Percentiles rank a stretch among this genome's conserved stretches.
These are phyloP conservation scores for Citeromyces nyonsensis DNA, from an alignment of 805 yeast genomes.

Conservation along the genomic window DNA sequence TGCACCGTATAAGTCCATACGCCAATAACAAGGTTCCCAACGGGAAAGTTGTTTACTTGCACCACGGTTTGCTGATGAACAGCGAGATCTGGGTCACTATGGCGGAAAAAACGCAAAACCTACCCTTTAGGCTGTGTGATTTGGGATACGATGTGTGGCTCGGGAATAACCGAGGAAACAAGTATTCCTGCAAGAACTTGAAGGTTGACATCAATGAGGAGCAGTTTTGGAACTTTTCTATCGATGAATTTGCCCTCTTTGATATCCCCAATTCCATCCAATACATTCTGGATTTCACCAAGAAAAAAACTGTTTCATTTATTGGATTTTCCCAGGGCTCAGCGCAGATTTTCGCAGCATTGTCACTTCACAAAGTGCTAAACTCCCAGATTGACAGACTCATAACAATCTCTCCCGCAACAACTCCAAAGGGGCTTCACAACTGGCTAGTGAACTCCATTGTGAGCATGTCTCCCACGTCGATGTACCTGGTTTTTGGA, in stretches of 20 bases:
- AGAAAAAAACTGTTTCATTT: conserved; percentile 32
- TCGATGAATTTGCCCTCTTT: conserved; percentile 83
- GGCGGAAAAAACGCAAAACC: conserved; percentile 24
- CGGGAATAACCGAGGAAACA: conserved; percentile 85
- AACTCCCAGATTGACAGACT: conserved; percentile 40
- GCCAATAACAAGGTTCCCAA: conserved; percentile 11
- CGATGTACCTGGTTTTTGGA: conserved; percentile 66
- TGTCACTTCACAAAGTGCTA: conserved; percentile 48
- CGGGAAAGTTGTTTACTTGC: conserved; percentile 57
- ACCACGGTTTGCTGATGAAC: conserved; percentile 81
- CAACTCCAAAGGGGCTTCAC: conserved; percentile 76
- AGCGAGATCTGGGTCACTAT: conserved; percentile 47
- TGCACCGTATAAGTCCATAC: conserved; percentile 47
- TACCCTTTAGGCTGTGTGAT: conserved; percentile 66
- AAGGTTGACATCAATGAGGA: conserved; percentile 18
- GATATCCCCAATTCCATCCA: conserved; percentile 81
- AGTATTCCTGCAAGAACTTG: conserved; percentile 73
- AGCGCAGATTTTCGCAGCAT: conserved; percentile 81
- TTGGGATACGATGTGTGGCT: conserved; percentile 89
- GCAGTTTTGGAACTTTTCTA: conserved; percentile 77
- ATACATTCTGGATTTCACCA: conserved; percentile 42
- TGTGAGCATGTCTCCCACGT: conserved; percentile 61
- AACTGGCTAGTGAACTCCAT: conserved; percentile 60
- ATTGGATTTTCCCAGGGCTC: conserved; percentile 92
- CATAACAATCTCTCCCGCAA: conserved; percentile 86